Evolutionary conservation across 2,329 filamentous ascomycete genomes (phyloP).

Genomic region (Epicoccum sorghinum): DNA sequence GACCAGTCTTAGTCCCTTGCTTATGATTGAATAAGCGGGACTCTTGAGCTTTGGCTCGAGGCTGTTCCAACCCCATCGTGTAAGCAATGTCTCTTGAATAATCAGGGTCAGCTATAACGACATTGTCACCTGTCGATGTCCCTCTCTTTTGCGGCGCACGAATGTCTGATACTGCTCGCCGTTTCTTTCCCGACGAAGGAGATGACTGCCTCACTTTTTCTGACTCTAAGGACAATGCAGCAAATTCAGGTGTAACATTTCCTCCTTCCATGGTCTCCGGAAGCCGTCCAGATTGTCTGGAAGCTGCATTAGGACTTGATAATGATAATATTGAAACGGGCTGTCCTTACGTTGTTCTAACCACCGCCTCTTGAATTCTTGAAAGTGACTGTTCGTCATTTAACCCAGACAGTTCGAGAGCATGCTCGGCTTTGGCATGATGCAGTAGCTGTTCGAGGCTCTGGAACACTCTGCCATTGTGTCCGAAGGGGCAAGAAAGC

Average conservation of each 20-base stretch:
- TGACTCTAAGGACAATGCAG: slow-evolving; percentile 28
- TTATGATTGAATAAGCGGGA: slow-evolving; percentile 30
- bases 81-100: slow-evolving; percentile 31
- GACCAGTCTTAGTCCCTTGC: slow-evolving; percentile 20
- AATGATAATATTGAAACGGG: not conserved
- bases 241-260: slow-evolving; percentile 38
- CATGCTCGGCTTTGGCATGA: slow-evolving; percentile 40
- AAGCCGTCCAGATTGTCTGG: slow-evolving; percentile 26
- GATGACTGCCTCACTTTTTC: slow-evolving; percentile 29
- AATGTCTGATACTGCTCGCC: slow-evolving; percentile 37
- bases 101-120: slow-evolving; percentile 26
- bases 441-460: slow-evolving; percentile 29
- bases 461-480: slow-evolving; percentile 39
- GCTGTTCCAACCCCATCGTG: slow-evolving; percentile 21
- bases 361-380: not conserved
- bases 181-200: slow-evolving; percentile 34
- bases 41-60: slow-evolving; percentile 25
- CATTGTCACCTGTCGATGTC: slow-evolving; percentile 26
- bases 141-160: slow-evolving; percentile 33
- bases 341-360: not conserved
- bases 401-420: slow-evolving; percentile 23
- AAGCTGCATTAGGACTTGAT: not conserved
- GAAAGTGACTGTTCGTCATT: slow-evolving; percentile 15
- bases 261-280: slow-evolving; percentile 36
- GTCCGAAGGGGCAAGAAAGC: slow-evolving; percentile 37